Conservation (phyloP, 176 grass and related monocot species). For the Chrysopogon serrulatus region DNA sequence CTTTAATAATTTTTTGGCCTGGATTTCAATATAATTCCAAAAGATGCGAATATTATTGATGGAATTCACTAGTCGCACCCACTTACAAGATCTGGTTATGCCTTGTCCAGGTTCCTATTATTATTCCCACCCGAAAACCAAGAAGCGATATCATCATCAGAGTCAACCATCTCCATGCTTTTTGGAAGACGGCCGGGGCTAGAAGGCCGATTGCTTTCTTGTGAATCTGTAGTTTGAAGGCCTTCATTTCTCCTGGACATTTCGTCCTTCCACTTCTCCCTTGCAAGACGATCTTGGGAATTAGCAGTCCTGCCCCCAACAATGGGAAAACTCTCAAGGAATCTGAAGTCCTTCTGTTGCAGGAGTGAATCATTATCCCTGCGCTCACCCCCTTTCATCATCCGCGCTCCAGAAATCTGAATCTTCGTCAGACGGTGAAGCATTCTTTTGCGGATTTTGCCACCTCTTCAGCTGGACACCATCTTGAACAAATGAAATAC, state of each 20-base stretch:
- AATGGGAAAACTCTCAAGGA: constrained; percentile 71
- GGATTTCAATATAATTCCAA: neutral
- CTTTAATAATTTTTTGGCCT: neutral
- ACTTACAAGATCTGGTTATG: neutral
- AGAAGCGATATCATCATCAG: constrained; percentile 41
- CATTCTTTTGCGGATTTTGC: constrained; percentile 26
- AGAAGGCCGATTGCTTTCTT: neutral
- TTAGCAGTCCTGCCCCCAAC: constrained; percentile 47
- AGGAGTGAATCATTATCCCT: neutral
- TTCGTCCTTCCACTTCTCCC: constrained; percentile 80
- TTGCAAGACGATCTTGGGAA: constrained; percentile 51
- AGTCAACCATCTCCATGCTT: constrained; percentile 42
- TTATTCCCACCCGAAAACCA: constrained; percentile 24
- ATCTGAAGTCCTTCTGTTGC: constrained; percentile 19
- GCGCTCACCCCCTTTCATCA: neutral
- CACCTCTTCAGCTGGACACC: constrained; percentile 3
- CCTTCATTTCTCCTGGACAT: constrained; percentile 53
- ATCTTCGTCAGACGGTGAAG: constrained; percentile 33
- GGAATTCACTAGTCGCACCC: neutral
- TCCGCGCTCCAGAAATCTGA: constrained; percentile 53
- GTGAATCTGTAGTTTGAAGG: neutral
- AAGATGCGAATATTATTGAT: neutral
- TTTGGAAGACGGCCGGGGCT: constrained; percentile 1
- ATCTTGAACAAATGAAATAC: constrained; percentile 79
- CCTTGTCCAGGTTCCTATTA: neutral